These are phyloP conservation scores for Trichosanthes truncata DNA, from an alignment of 306 rosid species.

Conservation along the genomic window DNA sequence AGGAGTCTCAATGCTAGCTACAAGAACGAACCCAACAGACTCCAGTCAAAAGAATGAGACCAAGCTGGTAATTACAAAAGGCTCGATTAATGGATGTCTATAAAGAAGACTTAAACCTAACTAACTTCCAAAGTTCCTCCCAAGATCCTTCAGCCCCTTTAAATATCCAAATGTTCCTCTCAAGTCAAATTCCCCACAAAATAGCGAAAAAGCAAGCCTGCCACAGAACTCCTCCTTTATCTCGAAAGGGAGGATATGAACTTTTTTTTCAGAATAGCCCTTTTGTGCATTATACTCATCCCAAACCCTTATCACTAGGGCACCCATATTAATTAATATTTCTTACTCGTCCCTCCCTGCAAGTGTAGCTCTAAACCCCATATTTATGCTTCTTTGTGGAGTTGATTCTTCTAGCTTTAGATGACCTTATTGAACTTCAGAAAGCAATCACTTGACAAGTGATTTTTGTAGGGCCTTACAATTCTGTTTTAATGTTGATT, in stretches of 20 bases:
- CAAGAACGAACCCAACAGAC: too few species aligned
- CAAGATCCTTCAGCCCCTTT: too few species aligned
- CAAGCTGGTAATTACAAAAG: too few species aligned
- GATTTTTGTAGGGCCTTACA: not conserved
- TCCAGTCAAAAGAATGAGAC: too few species aligned
- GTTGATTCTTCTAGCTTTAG: not conserved
- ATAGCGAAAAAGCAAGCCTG: too few species aligned
- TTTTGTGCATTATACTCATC: not conserved
- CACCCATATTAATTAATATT: not conserved
- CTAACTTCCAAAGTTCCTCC: too few species aligned
- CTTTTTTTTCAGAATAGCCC: not conserved
- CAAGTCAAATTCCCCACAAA: too few species aligned
- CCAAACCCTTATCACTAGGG: not conserved
- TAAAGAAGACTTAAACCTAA: too few species aligned
- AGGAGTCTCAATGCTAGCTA: too few species aligned
- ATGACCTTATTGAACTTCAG: not conserved
- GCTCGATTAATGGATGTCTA: too few species aligned
- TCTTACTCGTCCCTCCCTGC: not conserved
- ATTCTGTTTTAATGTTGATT: constrained; percentile 12
- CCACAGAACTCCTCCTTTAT: not conserved
- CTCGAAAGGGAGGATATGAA: not conserved
- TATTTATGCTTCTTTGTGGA: not conserved
- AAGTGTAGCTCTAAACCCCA: not conserved
- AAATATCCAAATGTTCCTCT: too few species aligned
- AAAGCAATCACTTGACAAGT: not conserved